Evolutionary conservation across 805 yeast species (phyloP).

Genomic region (Metschnikowia rubicola): DNA sequence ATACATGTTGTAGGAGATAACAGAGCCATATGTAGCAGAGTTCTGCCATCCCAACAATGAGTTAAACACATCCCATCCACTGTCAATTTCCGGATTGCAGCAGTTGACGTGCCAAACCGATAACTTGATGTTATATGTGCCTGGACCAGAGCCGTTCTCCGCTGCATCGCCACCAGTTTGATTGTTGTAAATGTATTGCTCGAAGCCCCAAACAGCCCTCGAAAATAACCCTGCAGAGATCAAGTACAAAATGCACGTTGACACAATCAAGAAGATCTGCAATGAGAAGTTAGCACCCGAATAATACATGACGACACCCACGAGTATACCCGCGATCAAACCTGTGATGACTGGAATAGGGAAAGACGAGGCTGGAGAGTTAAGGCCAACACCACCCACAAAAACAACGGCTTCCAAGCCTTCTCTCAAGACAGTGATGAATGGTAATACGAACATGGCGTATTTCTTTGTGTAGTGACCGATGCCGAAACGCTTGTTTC

Average conservation of each 20-base stretch:
- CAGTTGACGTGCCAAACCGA: slow-evolving; percentile 96
- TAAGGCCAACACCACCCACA: slow-evolving; percentile 43
- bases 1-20: slow-evolving; percentile 81
- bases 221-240: slow-evolving; percentile 92
- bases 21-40: slow-evolving; percentile 91
- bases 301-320: slow-evolving; percentile 70
- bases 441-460: slow-evolving; percentile 85
- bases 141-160: slow-evolving; percentile 90
- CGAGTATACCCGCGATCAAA: slow-evolving; percentile 67
- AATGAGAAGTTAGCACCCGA: slow-evolving; percentile 82
- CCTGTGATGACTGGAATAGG: slow-evolving; percentile 91
- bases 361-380: slow-evolving; percentile 47
- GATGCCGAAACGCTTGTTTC: slow-evolving; percentile 43
- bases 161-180: slow-evolving; percentile 92
- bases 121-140: slow-evolving; percentile 77
- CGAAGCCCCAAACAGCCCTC: slow-evolving; percentile 88
- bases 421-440: slow-evolving; percentile 88
- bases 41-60: slow-evolving; percentile 96
- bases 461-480: slow-evolving; percentile 65
- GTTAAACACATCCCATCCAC: slow-evolving; percentile 97
- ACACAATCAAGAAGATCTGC: slow-evolving; percentile 79
- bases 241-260: slow-evolving; percentile 84
- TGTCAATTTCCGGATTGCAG: slow-evolving; percentile 83
- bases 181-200: slow-evolving; percentile 58
- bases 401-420: slow-evolving; percentile 59